Base-by-base conservation (phyloP, 2,329 filamentous ascomycete genomes). In the Metarhizium sp. region DNA sequence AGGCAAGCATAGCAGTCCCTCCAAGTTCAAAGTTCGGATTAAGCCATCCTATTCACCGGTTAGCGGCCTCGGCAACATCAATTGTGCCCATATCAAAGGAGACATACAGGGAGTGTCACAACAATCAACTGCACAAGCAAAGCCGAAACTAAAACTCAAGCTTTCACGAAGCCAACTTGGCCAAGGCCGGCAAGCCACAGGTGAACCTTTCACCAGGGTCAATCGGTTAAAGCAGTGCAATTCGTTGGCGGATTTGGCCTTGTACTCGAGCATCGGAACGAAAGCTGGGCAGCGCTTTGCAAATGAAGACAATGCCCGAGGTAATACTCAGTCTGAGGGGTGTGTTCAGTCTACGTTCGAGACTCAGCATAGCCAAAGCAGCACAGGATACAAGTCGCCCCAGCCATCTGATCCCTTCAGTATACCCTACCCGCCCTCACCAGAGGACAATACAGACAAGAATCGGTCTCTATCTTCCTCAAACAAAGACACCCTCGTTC, bases 331-430 rank as follows among this genome's bases (percentile, higher is more conserved):
- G 10, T 32, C 42, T 48, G 55, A 54, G 32, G 11, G 42, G 34
- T 14, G 14, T 48, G 25, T 10, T 20, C 48, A 29, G n/a, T 11
- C 30, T 16, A 25, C 42, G 2, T 50, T 56, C 56, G 52, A 61
- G 56, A 36, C 57, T 58, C 16, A 55, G 54, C 54, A 34, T 50
- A 3, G 51, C 55, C 38, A 55, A 34, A 16, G 32, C 55, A 45
- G 56, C 55, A 45, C 42, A 13, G 45, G 36, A n/a, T 54, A 60
- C 16, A 55, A 52, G 40, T 64, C 62, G 2, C 57, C 59, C 6
- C 61, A 60, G 42, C 51, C 60, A 25, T 69, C 69, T 13, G 67
- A 71, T 30, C 69, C 69, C 45, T 71, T 71, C 53, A 68, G 69
- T 47, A 67, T 72, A 53, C 55, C 63, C 13, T 69, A 68, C 54